phyloP scores from a whole-genome alignment of 768 basidiomycete genomes.

The Galerina sulciceps region DNA sequence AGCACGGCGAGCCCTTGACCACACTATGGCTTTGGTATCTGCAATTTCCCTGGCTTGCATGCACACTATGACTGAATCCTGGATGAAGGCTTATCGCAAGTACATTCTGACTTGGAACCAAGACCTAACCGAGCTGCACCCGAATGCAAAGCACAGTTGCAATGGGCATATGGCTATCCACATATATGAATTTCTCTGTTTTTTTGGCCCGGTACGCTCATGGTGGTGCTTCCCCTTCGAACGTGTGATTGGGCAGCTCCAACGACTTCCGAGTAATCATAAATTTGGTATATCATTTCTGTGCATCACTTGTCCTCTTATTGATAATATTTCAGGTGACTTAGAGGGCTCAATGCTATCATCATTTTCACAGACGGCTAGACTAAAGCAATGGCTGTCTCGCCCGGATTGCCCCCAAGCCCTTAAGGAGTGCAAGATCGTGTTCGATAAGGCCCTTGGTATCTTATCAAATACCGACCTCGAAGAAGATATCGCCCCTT shows the following conservation, averaged over 20 bases:
- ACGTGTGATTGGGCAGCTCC: conserved; percentile 34
- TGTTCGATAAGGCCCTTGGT: conserved; percentile 19
- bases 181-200: conserved; percentile 24
- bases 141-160: conserved; percentile 7
- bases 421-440: conserved; percentile 11
- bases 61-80: conserved; percentile 1
- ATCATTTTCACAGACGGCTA: conserved; percentile 2
- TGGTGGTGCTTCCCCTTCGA: conserved; percentile 43
- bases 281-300: conserved; percentile 14
- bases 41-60: conserved; percentile 15
- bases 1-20: not conserved
- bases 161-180: conserved; percentile 32
- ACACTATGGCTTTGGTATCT: conserved; percentile 17
- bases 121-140: conserved; percentile 10
- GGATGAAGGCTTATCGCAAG: conserved; percentile 5
- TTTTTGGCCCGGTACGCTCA: conserved; percentile 34
- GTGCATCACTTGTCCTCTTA: not conserved
- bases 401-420: conserved; percentile 11
- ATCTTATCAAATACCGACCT: too few relatives aligned
- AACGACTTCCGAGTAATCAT: conserved; percentile 32
- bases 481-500: too few relatives aligned
- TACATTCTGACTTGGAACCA: conserved; percentile 16
- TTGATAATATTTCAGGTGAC: conserved; percentile 7
- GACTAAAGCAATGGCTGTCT: conserved; percentile 12
- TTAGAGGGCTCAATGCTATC: conserved; percentile 13